Percentiles rank a stretch among this genome's conserved stretches.
Conservation (phyloP, 176 grass and related monocot species). For the Oryza meridionalis region DNA sequence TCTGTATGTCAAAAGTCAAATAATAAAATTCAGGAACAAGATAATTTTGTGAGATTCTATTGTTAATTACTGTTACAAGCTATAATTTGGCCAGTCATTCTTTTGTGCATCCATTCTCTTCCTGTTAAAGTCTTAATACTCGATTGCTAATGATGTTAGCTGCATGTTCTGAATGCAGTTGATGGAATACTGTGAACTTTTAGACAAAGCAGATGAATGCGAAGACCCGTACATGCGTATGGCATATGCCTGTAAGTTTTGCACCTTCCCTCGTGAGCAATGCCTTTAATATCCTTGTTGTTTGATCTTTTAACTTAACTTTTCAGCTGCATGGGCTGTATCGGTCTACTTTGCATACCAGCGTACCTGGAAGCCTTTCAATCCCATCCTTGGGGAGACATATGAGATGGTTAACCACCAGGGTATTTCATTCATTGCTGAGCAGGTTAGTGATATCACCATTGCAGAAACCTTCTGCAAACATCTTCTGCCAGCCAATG, state of each 20-base stretch:
- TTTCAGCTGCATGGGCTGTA: conserved; percentile 94
- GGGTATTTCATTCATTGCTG: conserved; percentile 81
- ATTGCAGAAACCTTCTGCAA: conserved; percentile 30
- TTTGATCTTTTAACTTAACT: conserved; percentile 36
- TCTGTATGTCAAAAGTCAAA: not conserved
- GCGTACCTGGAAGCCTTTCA: conserved; percentile 95
- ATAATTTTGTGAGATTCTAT: conserved; percentile 3
- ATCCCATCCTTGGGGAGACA: conserved; percentile 96
- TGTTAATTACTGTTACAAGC: not conserved
- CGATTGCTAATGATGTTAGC: conserved; percentile 31
- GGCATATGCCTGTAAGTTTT: conserved; percentile 87
- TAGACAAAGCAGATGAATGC: conserved; percentile 96
- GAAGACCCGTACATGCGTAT: conserved; percentile 93
- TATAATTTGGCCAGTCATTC: not conserved
- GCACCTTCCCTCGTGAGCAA: conserved; percentile 17
- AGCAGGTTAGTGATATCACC: conserved; percentile 64
- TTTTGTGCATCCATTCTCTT: conserved; percentile 14
- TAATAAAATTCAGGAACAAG: conserved; percentile 27
- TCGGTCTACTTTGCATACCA: conserved; percentile 81
- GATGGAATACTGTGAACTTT: conserved; percentile 93
- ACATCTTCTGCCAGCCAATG: conserved; percentile 13
- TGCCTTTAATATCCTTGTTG: conserved; percentile 24
- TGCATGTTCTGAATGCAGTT: conserved; percentile 51
- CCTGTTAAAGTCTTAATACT: not conserved
- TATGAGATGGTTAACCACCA: conserved; percentile 91